These are phyloP conservation scores for Penicillium pancosmium DNA, from an alignment of 495 filamentous ascomycete species.

Conservation along the genomic window DNA sequence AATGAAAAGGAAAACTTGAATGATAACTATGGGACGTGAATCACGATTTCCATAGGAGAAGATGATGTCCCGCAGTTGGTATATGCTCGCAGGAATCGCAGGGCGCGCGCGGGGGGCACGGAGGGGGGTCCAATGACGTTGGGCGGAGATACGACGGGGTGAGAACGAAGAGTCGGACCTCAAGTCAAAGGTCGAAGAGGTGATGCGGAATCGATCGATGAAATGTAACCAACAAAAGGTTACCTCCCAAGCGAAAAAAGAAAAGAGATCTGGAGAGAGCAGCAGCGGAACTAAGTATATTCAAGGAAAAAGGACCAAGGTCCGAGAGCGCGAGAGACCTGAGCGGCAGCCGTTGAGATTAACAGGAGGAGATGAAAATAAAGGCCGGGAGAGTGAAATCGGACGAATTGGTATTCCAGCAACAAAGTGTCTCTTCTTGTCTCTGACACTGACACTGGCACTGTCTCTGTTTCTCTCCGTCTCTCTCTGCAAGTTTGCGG, in stretches of 20 bases:
- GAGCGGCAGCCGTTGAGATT: slow-evolving; percentile 12
- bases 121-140: slow-evolving; percentile 21
- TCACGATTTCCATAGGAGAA: slow-evolving; percentile 23
- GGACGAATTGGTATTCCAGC: slow-evolving; percentile 5
- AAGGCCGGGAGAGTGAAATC: background rate
- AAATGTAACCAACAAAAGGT: background rate
- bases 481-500: background rate
- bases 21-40: slow-evolving; percentile 16
- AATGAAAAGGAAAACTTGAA: background rate
- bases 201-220: background rate
- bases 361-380: slow-evolving; percentile 2
- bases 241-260: background rate
- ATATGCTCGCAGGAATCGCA: slow-evolving; percentile 25
- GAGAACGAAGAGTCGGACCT: background rate
- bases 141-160: slow-evolving; percentile 7
- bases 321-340: slow-evolving; percentile 15
- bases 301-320: slow-evolving; percentile 16
- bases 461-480: background rate
- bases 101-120: slow-evolving; percentile 12
- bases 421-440: background rate
- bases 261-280: background rate
- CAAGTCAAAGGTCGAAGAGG: background rate
- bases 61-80: slow-evolving; percentile 15
- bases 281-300: slow-evolving; percentile 24
- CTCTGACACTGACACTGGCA: background rate